Percentiles rank a stretch among this genome's conserved stretches.
These are phyloP conservation scores for Biscutella auriculata DNA, from an alignment of 441 rosid genomes.

Conservation along the genomic window DNA sequence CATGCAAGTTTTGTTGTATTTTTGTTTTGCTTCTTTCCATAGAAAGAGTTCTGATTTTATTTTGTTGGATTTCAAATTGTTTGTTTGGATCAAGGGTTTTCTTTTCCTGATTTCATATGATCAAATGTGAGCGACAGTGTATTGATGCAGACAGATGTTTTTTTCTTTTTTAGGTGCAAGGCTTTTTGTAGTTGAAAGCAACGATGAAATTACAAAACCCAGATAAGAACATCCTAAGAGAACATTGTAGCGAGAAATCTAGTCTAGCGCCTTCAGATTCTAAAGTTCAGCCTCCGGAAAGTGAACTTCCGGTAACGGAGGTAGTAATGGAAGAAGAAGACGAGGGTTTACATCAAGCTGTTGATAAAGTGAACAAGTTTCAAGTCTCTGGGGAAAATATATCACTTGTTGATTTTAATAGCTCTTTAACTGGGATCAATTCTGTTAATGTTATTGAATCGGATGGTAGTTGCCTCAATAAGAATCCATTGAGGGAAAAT, in stretches of 20 bases:
- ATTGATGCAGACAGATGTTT: not conserved
- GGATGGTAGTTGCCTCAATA: conserved; percentile 6
- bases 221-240: conserved; percentile 35
- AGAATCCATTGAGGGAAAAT: conserved; percentile 11
- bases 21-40: no score
- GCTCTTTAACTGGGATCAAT: conserved; percentile 19
- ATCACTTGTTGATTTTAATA: conserved; percentile 61
- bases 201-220: conserved; percentile 29
- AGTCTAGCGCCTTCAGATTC: conserved; percentile 18
- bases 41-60: no score
- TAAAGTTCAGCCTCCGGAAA: no score
- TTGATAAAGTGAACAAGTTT: conserved; percentile 29
- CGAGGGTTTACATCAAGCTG: no score
- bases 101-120: no score
- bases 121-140: not conserved
- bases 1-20: no score
- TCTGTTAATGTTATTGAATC: conserved; percentile 12
- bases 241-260: not conserved
- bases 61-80: no score
- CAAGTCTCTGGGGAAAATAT: conserved; percentile 46
- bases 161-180: not conserved
- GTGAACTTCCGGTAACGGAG: conserved; percentile 4
- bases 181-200: no score
- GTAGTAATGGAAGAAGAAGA: conserved; percentile 20
- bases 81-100: no score